Evolutionary conservation across 495 filamentous ascomycete species (phyloP), one percentile per base, ranked within the genome.

Genomic region (Aspergillus steynii): DNA sequence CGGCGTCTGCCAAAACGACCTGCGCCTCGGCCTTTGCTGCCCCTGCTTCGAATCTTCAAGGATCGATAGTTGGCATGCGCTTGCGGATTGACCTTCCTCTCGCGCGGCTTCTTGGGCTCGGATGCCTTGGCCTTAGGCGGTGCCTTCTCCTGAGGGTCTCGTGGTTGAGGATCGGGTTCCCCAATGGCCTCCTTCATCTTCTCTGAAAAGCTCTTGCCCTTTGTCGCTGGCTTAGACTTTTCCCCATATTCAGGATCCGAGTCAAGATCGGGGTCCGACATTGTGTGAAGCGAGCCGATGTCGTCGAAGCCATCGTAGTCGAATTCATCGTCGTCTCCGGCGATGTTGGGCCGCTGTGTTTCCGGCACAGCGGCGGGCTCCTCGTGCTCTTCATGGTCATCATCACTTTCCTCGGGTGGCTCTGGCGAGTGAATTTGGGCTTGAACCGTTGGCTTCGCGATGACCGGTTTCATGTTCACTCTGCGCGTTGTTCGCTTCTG

Each of bases 31-130:
- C 74, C 80, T 53, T 77, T 78, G 14, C 73, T 68, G 14, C 73
- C 68, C 58, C 72, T 75, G 66, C 89, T 90, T 67, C 80, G 82
- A 64, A 96, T 85, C 77, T 96, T 96, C 63, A 97, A 71, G 49
- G 86, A 83, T 61, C 89, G 85, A 71, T 92, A 97, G 67, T 97
- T 97, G 27, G 90, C 84, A 75, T 93, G 86, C 2, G 92, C 89
- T 52, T 86, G 74, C 5, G 88, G 86, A 57, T 85, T 90, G 52
- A 92, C 78, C 75, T 90, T 96, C 61, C 85, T 83, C 27, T 72
- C 76, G 15, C 74, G 75, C 63, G 83, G 85, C 69, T 87, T 86
- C 27, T 86, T 81, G 56, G 78, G 81, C 54, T 65, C 56, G 14
- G 67, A 63, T 53, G 74, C 78, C 37, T 66, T 70, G 27, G 73